Evolutionary conservation across 495 filamentous ascomycete genomes (phyloP).

Genomic region (Podospora australis): DNA sequence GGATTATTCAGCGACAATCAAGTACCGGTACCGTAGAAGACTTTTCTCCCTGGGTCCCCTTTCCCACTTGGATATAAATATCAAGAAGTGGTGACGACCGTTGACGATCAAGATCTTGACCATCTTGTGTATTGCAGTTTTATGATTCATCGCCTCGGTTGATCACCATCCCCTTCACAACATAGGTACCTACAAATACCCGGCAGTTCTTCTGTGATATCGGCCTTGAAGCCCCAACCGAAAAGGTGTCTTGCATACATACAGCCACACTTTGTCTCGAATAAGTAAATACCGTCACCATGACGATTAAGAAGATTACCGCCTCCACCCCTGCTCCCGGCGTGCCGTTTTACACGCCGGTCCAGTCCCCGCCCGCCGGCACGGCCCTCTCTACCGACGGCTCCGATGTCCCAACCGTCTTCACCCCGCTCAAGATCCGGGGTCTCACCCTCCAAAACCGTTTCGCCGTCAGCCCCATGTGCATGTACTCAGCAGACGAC

Average conservation of each 20-base stretch:
- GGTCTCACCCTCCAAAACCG: constrained; percentile 67
- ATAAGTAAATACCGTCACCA: constrained; percentile 2
- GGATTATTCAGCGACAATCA: no score
- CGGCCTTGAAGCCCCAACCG: no score
- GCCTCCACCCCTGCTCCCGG: constrained; percentile 17
- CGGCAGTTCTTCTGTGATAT: no score
- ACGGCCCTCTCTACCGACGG: constrained; percentile 39
- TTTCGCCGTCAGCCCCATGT: constrained; percentile 56
- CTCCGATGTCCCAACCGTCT: constrained; percentile 50
- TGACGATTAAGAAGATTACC: constrained; percentile 12
- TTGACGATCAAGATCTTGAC: no score
- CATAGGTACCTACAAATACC: no score
- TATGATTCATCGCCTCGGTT: background rate
- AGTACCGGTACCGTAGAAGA: background rate
- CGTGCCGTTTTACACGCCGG: constrained; percentile 54
- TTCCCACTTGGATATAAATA: no score
- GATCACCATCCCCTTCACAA: no score
- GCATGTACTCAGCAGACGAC: constrained; percentile 61
- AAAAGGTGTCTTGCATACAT: no score
- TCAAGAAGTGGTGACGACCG: no score
- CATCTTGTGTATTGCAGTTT: no score
- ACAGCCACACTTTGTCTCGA: background rate
- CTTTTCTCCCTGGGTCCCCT: background rate
- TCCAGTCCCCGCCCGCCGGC: constrained; percentile 48
- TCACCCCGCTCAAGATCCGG: constrained; percentile 60